Evolutionary conservation across 805 yeast species (phyloP).

Genomic region (Saturnispora dispora): DNA sequence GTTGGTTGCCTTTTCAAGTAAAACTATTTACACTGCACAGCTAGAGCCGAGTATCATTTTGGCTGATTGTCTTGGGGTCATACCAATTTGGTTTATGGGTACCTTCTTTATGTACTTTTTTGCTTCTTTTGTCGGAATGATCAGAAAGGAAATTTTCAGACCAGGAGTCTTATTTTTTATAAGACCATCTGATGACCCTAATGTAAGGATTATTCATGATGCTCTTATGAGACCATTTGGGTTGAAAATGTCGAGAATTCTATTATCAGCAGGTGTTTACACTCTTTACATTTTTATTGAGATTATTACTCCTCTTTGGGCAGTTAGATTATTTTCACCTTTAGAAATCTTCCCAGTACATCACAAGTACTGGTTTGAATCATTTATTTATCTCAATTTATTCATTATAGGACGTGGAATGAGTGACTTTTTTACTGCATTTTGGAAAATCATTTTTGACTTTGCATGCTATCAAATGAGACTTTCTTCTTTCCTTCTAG

Average conservation of each 20-base stretch:
- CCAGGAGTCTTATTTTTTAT: slow-evolving; percentile 88
- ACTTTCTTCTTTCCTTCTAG: slow-evolving; percentile 72
- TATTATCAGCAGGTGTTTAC: slow-evolving; percentile 66
- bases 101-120: slow-evolving; percentile 80
- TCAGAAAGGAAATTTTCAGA: slow-evolving; percentile 61
- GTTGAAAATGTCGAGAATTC: slow-evolving; percentile 65
- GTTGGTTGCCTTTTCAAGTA: slow-evolving; percentile 44
- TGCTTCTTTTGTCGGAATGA: slow-evolving; percentile 81
- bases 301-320: slow-evolving; percentile 56
- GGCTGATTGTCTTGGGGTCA: background rate
- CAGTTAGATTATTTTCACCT: slow-evolving; percentile 32
- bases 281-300: slow-evolving; percentile 65
- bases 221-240: slow-evolving; percentile 70
- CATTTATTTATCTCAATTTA: slow-evolving; percentile 3
- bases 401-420: slow-evolving; percentile 7
- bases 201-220: slow-evolving; percentile 76
- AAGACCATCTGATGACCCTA: slow-evolving; percentile 91
- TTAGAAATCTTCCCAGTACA: slow-evolving; percentile 22
- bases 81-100: slow-evolving; percentile 54
- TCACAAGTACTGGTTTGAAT: slow-evolving; percentile 5
- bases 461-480: slow-evolving; percentile 50
- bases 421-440: slow-evolving; percentile 2
- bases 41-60: slow-evolving; percentile 4
- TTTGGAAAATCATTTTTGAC: slow-evolving; percentile 54
- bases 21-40: slow-evolving; percentile 11